Evolutionary conservation across 2,329 filamentous ascomycete species (phyloP).

Genomic region (Cladophialophora psammophila): DNA sequence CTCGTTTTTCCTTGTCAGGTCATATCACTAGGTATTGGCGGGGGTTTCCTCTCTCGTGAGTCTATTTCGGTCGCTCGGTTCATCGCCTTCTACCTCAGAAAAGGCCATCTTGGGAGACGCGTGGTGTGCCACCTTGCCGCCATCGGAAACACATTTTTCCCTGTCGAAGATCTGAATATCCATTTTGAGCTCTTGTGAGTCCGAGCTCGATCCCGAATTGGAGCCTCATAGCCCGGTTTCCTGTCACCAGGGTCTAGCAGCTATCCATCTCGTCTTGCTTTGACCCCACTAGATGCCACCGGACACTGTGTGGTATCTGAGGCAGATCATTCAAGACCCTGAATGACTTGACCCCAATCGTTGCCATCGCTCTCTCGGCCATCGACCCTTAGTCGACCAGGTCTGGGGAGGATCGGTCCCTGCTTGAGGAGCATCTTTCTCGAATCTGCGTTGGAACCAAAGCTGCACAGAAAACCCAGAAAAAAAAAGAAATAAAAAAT

Average conservation of each 20-base stretch:
- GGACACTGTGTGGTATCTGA: slow-evolving; percentile 20
- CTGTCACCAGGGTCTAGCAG: slow-evolving; percentile 25
- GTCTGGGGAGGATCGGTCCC: neutral
- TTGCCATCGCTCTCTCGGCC: slow-evolving; percentile 24
- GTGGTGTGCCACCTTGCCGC: slow-evolving; percentile 23
- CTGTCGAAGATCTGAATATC: slow-evolving; percentile 21
- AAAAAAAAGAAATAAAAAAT: neutral
- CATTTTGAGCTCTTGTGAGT: slow-evolving; percentile 2
- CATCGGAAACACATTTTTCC: slow-evolving; percentile 18
- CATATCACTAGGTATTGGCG: slow-evolving; percentile 16
- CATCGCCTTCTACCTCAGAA: slow-evolving; percentile 21
- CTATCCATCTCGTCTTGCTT: slow-evolving; percentile 9
- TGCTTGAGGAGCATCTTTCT: slow-evolving; percentile 10
- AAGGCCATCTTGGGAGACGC: slow-evolving; percentile 20
- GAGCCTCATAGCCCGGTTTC: slow-evolving; percentile 23
- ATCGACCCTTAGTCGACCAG: slow-evolving; percentile 18
- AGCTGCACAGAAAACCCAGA: no score
- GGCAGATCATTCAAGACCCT: slow-evolving; percentile 30
- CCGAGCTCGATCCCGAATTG: slow-evolving; percentile 10
- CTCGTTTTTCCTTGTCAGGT: slow-evolving; percentile 31
- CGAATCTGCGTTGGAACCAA: neutral
- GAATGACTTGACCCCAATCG: slow-evolving; percentile 19
- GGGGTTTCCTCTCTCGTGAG: slow-evolving; percentile 23
- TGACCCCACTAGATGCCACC: slow-evolving; percentile 24
- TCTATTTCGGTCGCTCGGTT: slow-evolving; percentile 26